Base-by-base conservation (phyloP, 164 flowering plant genomes). In the Akebia trifoliata region DNA sequence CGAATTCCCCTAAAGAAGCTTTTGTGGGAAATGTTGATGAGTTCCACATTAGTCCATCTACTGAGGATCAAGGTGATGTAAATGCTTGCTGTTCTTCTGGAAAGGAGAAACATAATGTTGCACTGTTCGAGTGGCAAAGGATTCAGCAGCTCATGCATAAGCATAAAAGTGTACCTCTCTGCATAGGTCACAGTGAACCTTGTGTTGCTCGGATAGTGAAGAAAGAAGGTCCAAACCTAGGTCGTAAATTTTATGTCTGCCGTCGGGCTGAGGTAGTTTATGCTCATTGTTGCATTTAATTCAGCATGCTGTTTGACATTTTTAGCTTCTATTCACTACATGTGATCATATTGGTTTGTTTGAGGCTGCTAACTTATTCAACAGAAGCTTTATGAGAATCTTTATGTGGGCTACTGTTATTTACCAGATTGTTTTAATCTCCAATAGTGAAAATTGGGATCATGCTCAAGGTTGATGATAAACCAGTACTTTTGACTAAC, bases 241-340 rank as follows among this genome's bases (percentile, higher is more conserved):
- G 99, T 22, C 91, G 86, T 59, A 76, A 84, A 58, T 94, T 94
- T 71, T 94, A 81, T 69, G 87, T 77, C 44, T 94, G 99, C 66
- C 81, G 87, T 64, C 93, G 97, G 56, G 85, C 93, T 53, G 94
- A 94, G 99, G 99, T 94, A 84, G 31, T 55, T 42, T 40, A 22
- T 29, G 2, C 10, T 42, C 20, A 8, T 15, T 6, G 20, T 31
- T 48, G 9, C 53, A 17, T 58, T 39, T 52, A 8, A 32, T 47
- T 39, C 35, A 45, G 10, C 40, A 5, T 47, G 35, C 8, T 7
- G 20, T 52, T 8, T 32, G 6, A n/a, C 32, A 3, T 56, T 47
- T 37, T 28, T 17, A 49, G 30, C 35, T 18, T 4, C 14, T 26
- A 29, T 15, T 32, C 24, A 32, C 15, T 15, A 12, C 21, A 22